These are phyloP conservation scores for Nakazawaea populi DNA, from an alignment of 805 yeast genomes.

Conservation along the genomic window DNA sequence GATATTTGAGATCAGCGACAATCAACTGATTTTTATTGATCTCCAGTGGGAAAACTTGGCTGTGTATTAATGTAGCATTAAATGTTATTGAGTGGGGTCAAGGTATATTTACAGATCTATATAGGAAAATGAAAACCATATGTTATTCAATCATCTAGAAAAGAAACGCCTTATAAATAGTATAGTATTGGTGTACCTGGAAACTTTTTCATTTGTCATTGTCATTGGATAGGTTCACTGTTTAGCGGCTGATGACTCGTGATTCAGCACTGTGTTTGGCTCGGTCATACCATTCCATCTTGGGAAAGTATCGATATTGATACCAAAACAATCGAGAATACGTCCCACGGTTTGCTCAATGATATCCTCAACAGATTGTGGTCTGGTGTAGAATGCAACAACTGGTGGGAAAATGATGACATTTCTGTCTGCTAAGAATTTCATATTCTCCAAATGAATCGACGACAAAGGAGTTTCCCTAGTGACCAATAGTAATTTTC, in stretches of 20 bases:
- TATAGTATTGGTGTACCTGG: too few species aligned
- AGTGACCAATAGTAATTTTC: constrained; percentile 19
- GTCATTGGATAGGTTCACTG: too few species aligned
- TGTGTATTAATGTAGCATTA: too few species aligned
- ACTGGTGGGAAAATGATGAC: constrained; percentile 23
- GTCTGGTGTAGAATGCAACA: constrained; percentile 22
- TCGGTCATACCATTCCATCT: constrained; percentile 21
- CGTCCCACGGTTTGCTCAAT: constrained; percentile 22
- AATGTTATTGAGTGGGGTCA: too few species aligned
- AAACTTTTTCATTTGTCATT: too few species aligned
- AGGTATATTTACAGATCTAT: too few species aligned
- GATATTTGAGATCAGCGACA: too few species aligned
- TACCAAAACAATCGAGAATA: constrained; percentile 20
- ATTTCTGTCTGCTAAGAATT: constrained; percentile 15
- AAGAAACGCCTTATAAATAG: too few species aligned
- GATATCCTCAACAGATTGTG: constrained; percentile 19
- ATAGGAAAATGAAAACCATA: too few species aligned
- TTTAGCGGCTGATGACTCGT: constrained; percentile 11
- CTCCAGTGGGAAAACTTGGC: too few species aligned
- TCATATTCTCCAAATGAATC: constrained; percentile 23
- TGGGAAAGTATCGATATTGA: constrained; percentile 17
- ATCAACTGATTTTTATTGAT: too few species aligned
- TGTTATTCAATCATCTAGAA: too few species aligned
- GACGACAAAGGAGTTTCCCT: constrained; percentile 24
- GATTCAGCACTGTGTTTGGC: neutral